Percentiles rank a stretch among this genome's conserved stretches.
phyloP scores from a whole-genome alignment of 176 grass and related monocot species.

The Ensete ventricosum region DNA sequence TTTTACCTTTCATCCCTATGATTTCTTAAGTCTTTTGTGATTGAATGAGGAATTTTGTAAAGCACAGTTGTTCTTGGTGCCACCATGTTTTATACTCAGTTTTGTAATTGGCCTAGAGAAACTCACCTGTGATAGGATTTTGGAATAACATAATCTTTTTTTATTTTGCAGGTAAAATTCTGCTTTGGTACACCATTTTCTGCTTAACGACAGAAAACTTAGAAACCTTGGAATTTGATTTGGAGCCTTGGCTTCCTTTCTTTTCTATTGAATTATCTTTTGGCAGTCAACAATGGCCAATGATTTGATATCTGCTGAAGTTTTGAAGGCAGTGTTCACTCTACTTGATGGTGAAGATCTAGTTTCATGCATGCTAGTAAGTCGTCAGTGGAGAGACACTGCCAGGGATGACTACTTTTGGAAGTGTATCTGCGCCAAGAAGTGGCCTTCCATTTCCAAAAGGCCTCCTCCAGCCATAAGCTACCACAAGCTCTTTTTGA shows the following conservation, averaged over 20 bases:
- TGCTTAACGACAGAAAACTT: too few relatives aligned
- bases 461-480: conserved; percentile 1
- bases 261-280: not conserved
- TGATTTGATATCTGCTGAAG: not conserved
- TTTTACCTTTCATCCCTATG: too few relatives aligned
- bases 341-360: conserved; percentile 20
- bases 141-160: too few relatives aligned
- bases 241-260: not conserved
- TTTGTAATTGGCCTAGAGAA: too few relatives aligned
- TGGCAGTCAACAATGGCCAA: not conserved
- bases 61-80: too few relatives aligned
- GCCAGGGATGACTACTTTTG: conserved; percentile 11
- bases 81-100: too few relatives aligned
- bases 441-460: conserved; percentile 15
- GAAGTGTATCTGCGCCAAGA: conserved; percentile 16
- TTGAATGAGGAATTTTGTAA: too few relatives aligned
- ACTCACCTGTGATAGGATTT: too few relatives aligned
- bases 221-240: not conserved
- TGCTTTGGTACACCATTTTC: too few relatives aligned
- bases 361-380: conserved; percentile 12
- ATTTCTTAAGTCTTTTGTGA: too few relatives aligned
- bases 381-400: conserved; percentile 13
- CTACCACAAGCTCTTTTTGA: conserved; percentile 15
- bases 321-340: conserved; percentile 14
- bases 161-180: too few relatives aligned